A percentile compares a stretch with the other conserved stretches of the same genome.
Evolutionary conservation across 1,284 basidiomycete species (phyloP).

Genomic region (Leccinum ponderosum): DNA sequence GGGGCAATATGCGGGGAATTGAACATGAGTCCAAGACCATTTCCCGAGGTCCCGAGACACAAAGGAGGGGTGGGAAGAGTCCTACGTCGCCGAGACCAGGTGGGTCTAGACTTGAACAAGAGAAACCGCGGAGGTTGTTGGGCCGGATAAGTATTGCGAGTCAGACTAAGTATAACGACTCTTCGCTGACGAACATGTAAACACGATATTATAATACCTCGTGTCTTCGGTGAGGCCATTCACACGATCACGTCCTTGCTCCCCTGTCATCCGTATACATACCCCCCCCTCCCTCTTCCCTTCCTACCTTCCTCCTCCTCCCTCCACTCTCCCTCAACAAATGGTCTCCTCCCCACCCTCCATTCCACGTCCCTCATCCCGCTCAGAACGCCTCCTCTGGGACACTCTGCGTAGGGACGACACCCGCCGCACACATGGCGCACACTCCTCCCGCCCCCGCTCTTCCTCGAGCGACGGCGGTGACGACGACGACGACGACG

Average conservation of each 20-base stretch:
- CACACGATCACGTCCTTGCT: slow-evolving; percentile 28
- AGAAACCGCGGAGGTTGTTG: not conserved
- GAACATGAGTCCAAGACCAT: not conserved
- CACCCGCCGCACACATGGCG: slow-evolving; percentile 22
- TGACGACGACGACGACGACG: slow-evolving; percentile 31
- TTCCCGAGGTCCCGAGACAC: not conserved
- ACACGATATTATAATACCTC: slow-evolving; percentile 11
- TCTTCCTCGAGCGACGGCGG: slow-evolving; percentile 34
- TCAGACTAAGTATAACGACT: not conserved
- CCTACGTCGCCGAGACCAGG: not conserved
- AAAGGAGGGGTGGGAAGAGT: not conserved
- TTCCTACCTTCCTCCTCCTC: not conserved
- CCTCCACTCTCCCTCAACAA: not conserved
- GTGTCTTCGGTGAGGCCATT: slow-evolving; percentile 28
- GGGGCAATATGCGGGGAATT: not conserved
- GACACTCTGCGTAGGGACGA: slow-evolving; percentile 57
- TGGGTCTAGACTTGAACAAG: not conserved
- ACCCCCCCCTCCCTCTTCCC: slow-evolving; percentile 6
- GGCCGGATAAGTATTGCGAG: not conserved
- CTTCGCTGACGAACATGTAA: not conserved
- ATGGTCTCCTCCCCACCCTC: slow-evolving; percentile 12
- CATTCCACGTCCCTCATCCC: slow-evolving; percentile 31
- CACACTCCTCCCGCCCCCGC: slow-evolving; percentile 20
- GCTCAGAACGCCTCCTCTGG: slow-evolving; percentile 58
- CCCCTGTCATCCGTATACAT: slow-evolving; percentile 31